These are phyloP conservation scores for Ganoderma resinaceum DNA, from an alignment of 1,284 basidiomycete genomes.

Conservation along the genomic window DNA sequence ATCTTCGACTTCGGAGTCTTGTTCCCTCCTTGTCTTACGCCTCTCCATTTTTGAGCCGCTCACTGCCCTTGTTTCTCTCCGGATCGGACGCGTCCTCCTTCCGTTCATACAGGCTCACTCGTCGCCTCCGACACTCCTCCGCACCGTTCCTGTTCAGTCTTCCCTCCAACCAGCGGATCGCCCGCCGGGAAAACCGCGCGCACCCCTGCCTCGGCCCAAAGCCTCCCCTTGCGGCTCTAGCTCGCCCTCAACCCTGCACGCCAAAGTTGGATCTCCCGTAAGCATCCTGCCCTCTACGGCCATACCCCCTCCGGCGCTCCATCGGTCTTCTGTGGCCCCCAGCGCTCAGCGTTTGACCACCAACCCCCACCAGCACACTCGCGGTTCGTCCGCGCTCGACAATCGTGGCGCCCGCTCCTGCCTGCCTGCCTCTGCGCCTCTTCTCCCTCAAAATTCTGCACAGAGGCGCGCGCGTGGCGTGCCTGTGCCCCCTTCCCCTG, in stretches of 20 bases:
- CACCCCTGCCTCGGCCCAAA: background rate
- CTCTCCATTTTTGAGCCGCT: background rate
- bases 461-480: background rate
- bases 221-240: background rate
- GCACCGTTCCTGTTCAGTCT: background rate
- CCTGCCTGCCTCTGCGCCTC: background rate
- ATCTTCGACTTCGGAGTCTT: background rate
- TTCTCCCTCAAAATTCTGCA: background rate
- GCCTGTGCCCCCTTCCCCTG: background rate
- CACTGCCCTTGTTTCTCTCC: background rate
- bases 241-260: constrained; percentile 7
- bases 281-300: constrained; percentile 4
- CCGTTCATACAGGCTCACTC: background rate
- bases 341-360: background rate
- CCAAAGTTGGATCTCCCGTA: constrained; percentile 4
- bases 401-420: background rate
- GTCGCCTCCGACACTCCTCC: background rate
- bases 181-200: background rate
- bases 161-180: constrained; percentile 1
- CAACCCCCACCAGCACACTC: background rate
- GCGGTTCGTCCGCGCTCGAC: background rate
- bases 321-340: background rate
- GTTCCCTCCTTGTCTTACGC: background rate
- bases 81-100: background rate
- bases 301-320: background rate